Percentiles rank a stretch among this genome's conserved stretches.
These are phyloP conservation scores for Fusarium aywerte DNA, from an alignment of 2,329 filamentous ascomycete genomes.

Conservation along the genomic window DNA sequence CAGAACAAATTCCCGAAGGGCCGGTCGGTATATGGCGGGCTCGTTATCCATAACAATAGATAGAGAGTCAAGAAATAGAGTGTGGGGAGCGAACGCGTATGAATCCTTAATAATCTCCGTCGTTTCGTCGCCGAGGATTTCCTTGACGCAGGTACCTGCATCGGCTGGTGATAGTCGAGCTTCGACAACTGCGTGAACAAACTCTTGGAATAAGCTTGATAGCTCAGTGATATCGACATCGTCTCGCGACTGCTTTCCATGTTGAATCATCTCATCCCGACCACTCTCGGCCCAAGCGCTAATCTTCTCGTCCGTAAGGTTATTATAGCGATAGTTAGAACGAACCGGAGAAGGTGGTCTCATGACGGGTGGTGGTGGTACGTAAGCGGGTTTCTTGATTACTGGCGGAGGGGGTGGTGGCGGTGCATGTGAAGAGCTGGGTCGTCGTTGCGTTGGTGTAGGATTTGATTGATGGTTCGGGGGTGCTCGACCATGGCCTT, in stretches of 20 bases:
- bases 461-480: constrained; percentile 43
- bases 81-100: constrained; percentile 69
- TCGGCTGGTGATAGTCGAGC: constrained; percentile 73
- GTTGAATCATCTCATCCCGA: constrained; percentile 72
- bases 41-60: constrained; percentile 82
- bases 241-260: constrained; percentile 71
- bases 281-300: constrained; percentile 74
- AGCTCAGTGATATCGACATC: constrained; percentile 76
- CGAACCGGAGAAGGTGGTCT: constrained; percentile 50
- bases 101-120: constrained; percentile 62
- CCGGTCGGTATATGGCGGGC: constrained; percentile 59
- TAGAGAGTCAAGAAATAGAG: constrained; percentile 84
- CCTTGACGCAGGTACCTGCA: constrained; percentile 77
- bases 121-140: constrained; percentile 72
- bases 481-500: constrained; percentile 48
- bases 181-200: constrained; percentile 80
- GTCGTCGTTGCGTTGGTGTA: constrained; percentile 40
- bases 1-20: constrained; percentile 74
- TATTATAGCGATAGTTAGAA: constrained; percentile 75
- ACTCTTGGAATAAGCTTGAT: constrained; percentile 83
- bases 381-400: constrained; percentile 35
- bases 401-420: constrained; percentile 40
- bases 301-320: constrained; percentile 76
- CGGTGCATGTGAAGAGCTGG: constrained; percentile 36
- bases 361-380: constrained; percentile 37